phyloP scores from a whole-genome alignment of 2,329 filamentous ascomycete genomes.

The Cytospora piceicola region DNA sequence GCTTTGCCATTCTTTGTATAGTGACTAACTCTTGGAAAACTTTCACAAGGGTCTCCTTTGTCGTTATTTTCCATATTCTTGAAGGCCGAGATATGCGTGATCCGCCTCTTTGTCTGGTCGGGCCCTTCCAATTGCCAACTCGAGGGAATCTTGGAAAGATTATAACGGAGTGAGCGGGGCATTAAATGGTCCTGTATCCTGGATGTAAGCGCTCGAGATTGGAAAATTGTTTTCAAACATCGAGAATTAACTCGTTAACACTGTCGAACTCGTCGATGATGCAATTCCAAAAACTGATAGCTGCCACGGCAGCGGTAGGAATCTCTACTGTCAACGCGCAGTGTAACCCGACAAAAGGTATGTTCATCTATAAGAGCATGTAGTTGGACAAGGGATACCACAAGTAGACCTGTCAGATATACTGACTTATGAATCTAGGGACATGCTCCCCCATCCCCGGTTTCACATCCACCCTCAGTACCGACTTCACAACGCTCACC shows the following conservation, averaged over 20 bases:
- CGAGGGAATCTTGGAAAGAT: conserved; percentile 3
- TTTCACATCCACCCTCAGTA: neutral
- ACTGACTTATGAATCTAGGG: neutral
- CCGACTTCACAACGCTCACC: conserved; percentile 11
- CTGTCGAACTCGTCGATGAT: conserved; percentile 4
- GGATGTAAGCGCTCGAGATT: neutral
- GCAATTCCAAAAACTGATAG: neutral
- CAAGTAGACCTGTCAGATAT: too few species aligned
- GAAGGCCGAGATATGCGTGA: neutral
- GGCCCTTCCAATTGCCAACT: neutral
- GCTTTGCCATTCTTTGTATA: conserved; percentile 9
- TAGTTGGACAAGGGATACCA: neutral
- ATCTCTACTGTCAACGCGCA: conserved; percentile 8
- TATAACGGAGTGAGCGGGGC: too few species aligned
- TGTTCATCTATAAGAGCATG: neutral
- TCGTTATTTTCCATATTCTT: neutral
- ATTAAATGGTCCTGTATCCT: neutral
- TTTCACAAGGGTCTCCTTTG: conserved; percentile 6
- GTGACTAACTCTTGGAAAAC: neutral
- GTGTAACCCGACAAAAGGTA: conserved; percentile 16
- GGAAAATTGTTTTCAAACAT: neutral
- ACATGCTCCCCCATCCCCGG: conserved; percentile 14
- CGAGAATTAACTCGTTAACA: neutral
- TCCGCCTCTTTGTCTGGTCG: conserved; percentile 11
- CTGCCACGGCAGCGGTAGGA: conserved; percentile 4